Evolutionary conservation across 257 asterid species (phyloP), one percentile per base, ranked within the genome.

Genomic region (Apocynum venetum): DNA sequence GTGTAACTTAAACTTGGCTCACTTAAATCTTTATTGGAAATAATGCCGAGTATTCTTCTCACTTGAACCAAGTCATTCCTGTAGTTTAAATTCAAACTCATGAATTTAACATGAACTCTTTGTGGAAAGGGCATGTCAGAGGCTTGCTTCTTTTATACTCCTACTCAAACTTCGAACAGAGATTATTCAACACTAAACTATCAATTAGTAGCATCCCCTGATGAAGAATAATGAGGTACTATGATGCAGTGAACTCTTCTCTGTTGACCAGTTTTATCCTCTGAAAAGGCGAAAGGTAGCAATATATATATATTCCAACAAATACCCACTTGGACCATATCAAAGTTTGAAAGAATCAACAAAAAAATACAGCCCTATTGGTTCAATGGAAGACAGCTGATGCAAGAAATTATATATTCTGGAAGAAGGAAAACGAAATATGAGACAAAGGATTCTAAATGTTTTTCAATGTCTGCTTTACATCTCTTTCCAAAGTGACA

Each of bases 241-340:
- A 15, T n/a, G 14, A 51, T 46, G 71, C 78, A 13, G 68, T 40
- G 41, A 74, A 40, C 53, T 59, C 41, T 57, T 75, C 19, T 38
- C 36, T 59, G 67, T 41, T 46, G 72, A 71, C 66, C 4, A 68
- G 59, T 52, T 51, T 56, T 59, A 36, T 43, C 79, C 57, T 49
- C 49, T 43, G 3, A 51, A 71, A 78, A 79, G 71, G 10, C 3
- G 46, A 86, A 67, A 66, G 71, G 9, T 80, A 55, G 72, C 68
- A 43, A 48, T 46, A 48, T 48, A 48, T 48, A 48, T 67, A 63
- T 63, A 73, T 71, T 73, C 31, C 53, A 70, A 55, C 71, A 63
- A 82, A 82, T 76, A 80, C 79, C 73, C 76, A 85, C 77, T 49
- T 80, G 84, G 89, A 81, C 86, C 88, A 80, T 80, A 81, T 41